A percentile compares a stretch with the other conserved stretches of the same genome.
Evolutionary conservation across 2,329 filamentous ascomycete genomes (phyloP).

Genomic region (Alternaria rosae): DNA sequence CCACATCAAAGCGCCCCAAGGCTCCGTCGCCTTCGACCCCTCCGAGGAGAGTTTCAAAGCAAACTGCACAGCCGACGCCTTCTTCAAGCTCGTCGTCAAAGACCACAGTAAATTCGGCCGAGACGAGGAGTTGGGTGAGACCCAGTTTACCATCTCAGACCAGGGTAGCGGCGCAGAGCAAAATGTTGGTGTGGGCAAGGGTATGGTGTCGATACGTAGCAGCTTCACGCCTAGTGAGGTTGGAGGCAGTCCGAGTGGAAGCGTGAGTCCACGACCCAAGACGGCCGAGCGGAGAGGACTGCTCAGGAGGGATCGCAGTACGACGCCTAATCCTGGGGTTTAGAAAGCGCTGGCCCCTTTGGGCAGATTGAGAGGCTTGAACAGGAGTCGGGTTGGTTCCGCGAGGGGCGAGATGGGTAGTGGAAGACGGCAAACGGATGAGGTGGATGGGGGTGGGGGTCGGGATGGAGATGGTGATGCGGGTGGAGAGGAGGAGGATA

Average conservation of each 20-base stretch:
- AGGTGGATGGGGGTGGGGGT: background rate
- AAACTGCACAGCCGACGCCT: conserved; percentile 78
- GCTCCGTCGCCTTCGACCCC: conserved; percentile 59
- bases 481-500: background rate
- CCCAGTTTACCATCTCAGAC: conserved; percentile 91
- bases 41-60: conserved; percentile 76
- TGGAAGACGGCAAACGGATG: background rate
- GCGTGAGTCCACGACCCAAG: conserved; percentile 32
- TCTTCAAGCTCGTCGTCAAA: conserved; percentile 86
- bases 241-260: conserved; percentile 39
- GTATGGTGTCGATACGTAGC: conserved; percentile 76
- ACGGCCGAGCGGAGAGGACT: conserved; percentile 52
- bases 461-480: background rate
- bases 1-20: conserved; percentile 76
- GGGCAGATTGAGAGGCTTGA: background rate
- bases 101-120: conserved; percentile 85
- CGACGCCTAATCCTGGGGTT: conserved; percentile 6
- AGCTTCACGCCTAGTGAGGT: conserved; percentile 66
- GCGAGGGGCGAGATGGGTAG: background rate
- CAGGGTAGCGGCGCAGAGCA: conserved; percentile 72
- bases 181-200: conserved; percentile 74
- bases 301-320: conserved; percentile 47
- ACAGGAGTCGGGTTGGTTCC: background rate
- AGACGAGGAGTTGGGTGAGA: conserved; percentile 84
- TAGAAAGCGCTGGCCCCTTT: too few species aligned